phyloP scores from a whole-genome alignment of 2,329 filamentous ascomycete genomes.

The Emmonsia crescens region DNA sequence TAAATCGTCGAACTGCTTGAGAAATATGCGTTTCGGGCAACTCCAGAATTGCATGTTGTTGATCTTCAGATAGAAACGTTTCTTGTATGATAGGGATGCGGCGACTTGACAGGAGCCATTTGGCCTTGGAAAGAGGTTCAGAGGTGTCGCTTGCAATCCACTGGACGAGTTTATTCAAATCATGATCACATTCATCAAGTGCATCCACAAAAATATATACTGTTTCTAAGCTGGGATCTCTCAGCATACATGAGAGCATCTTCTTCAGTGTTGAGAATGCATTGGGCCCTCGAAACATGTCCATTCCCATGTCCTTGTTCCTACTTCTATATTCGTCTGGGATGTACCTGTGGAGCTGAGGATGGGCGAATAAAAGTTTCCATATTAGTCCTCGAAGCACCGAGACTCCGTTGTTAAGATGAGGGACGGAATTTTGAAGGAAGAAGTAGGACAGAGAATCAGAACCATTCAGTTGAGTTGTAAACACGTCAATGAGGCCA shows the following conservation, averaged over 20 bases:
- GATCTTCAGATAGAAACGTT: neutral
- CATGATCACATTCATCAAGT: neutral
- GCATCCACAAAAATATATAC: neutral
- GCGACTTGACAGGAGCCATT: neutral
- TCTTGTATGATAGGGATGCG: neutral
- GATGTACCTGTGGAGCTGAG: neutral
- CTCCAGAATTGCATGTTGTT: too few relatives aligned
- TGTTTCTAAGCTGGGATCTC: neutral
- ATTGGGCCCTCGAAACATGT: neutral
- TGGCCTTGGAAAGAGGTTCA: neutral
- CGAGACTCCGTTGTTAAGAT: conserved; percentile 1
- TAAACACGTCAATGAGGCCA: neutral
- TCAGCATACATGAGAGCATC: neutral
- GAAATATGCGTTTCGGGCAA: neutral
- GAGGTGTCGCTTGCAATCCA: neutral
- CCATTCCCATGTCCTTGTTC: neutral
- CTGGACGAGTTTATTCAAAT: neutral
- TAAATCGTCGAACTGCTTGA: neutral
- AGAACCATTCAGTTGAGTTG: neutral
- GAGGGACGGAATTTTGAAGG: neutral
- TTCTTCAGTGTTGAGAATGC: neutral
- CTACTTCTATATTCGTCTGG: neutral
- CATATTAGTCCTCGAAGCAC: conserved; percentile 6
- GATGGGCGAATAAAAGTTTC: too few relatives aligned
- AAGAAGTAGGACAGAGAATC: conserved; percentile 1